A percentile compares a stretch with the other conserved stretches of the same genome.
These are phyloP conservation scores for Gilbertella persicaria DNA, from an alignment of 371 early-diverging fungal genomes.

Conservation along the genomic window DNA sequence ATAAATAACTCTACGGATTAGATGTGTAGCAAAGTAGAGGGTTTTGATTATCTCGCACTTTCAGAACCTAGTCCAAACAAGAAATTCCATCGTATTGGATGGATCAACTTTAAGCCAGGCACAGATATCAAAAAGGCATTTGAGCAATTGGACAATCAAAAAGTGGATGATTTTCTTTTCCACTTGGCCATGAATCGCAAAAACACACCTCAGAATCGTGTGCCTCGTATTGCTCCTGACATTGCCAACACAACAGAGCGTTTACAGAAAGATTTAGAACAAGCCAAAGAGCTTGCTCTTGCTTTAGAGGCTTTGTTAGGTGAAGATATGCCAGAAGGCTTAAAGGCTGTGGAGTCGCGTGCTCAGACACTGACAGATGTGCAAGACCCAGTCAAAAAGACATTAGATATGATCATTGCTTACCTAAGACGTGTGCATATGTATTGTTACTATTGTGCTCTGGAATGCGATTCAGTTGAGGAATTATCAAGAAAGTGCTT, in stretches of 20 bases:
- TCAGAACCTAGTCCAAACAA: constrained; percentile 87
- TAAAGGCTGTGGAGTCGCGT: constrained; percentile 32
- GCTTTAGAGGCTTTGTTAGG: constrained; percentile 52
- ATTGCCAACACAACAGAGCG: constrained; percentile 63
- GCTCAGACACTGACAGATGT: constrained; percentile 34
- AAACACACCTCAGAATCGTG: constrained; percentile 44
- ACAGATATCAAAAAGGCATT: constrained; percentile 77
- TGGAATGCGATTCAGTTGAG: constrained; percentile 79
- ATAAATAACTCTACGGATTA: constrained; percentile 21
- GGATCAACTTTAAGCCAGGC: constrained; percentile 87
- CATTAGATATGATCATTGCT: constrained; percentile 80
- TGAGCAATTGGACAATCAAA: constrained; percentile 60
- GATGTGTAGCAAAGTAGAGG: constrained; percentile 71
- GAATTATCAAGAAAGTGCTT: constrained; percentile 82
- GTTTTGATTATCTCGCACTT: constrained; percentile 83
- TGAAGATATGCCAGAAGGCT: constrained; percentile 26
- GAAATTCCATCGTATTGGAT: constrained; percentile 88
- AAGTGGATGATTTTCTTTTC: constrained; percentile 78
- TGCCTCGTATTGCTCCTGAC: constrained; percentile 63
- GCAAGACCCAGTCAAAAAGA: constrained; percentile 42
- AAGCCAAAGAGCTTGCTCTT: constrained; percentile 62
- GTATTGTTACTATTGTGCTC: constrained; percentile 93
- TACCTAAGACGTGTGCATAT: constrained; percentile 91
- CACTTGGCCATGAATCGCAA: constrained; percentile 70
- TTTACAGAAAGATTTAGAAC: constrained; percentile 70